These are phyloP conservation scores for Tulasnella sp. DNA, from an alignment of 768 basidiomycete species.

Conservation along the genomic window DNA sequence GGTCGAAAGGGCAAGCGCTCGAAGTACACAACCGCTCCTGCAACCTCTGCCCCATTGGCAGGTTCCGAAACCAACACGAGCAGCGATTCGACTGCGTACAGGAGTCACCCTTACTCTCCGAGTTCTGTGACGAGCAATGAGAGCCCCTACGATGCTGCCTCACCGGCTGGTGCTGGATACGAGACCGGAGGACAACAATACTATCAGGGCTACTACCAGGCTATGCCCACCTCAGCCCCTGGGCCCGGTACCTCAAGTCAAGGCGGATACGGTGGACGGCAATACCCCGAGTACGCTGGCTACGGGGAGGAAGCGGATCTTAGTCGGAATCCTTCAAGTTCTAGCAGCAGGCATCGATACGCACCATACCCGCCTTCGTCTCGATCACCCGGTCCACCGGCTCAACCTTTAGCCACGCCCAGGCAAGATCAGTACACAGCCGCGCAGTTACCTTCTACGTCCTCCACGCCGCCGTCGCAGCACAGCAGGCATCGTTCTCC, in stretches of 20 bases:
- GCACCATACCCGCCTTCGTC: slow-evolving; percentile 15
- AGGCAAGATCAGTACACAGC: slow-evolving; percentile 21
- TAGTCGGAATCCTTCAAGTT: slow-evolving; percentile 8
- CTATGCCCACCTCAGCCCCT: slow-evolving; percentile 24
- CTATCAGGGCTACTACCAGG: slow-evolving; percentile 5
- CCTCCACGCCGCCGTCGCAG: neutral
- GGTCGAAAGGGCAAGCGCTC: slow-evolving; percentile 31
- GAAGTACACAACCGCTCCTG: slow-evolving; percentile 19
- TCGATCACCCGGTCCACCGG: slow-evolving; percentile 7
- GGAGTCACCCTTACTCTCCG: no score
- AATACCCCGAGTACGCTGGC: neutral
- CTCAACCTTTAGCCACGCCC: slow-evolving; percentile 10
- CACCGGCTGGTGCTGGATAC: no score
- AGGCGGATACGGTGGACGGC: neutral
- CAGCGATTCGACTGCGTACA: no score
- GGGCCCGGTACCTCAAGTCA: slow-evolving; percentile 2
- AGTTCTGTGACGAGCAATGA: no score
- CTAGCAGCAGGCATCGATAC: slow-evolving; percentile 25
- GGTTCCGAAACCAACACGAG: no score
- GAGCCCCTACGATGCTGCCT: no score
- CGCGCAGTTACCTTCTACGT: slow-evolving; percentile 7
- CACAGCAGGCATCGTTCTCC: neutral
- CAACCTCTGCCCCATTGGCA: neutral
- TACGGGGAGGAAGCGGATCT: neutral
- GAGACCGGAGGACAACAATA: no score